Evolutionary conservation across 2,329 filamentous ascomycete species (phyloP).

Genomic region (Rhinocladiella similis): DNA sequence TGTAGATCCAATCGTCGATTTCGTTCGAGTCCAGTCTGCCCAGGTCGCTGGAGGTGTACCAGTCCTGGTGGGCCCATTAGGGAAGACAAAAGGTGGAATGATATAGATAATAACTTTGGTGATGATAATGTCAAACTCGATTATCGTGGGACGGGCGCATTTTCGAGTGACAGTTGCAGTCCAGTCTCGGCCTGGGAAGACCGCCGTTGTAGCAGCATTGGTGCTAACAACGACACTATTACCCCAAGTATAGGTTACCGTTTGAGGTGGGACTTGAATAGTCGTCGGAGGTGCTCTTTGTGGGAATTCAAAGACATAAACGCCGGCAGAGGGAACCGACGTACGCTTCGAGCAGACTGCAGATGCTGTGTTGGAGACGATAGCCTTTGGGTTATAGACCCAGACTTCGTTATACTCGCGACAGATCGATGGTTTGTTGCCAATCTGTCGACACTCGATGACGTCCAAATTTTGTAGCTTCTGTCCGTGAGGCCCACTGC

Average conservation of each 20-base stretch:
- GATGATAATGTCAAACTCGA: conserved; percentile 5
- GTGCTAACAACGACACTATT: neutral
- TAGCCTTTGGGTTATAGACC: conserved; percentile 3
- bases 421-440: neutral
- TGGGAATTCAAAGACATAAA: conserved; percentile 6
- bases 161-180: conserved; percentile 4
- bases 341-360: conserved; percentile 1
- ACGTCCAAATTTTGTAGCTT: conserved; percentile 3
- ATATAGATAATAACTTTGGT: conserved; percentile 8
- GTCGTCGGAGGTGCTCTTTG: conserved; percentile 5
- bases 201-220: neutral
- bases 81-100: neutral
- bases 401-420: neutral
- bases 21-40: neutral
- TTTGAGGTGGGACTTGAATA: neutral
- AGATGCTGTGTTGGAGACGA: neutral
- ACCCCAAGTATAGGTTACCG: neutral
- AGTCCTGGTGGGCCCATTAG: no score
- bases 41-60: no score
- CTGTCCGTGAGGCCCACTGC: neutral
- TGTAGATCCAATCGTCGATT: no score
- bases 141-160: conserved; percentile 2
- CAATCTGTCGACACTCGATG: neutral
- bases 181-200: conserved; percentile 4
- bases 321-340: conserved; percentile 1